Evolutionary conservation across 768 basidiomycete species (phyloP).

Genomic region (Holtermannia corniformis): DNA sequence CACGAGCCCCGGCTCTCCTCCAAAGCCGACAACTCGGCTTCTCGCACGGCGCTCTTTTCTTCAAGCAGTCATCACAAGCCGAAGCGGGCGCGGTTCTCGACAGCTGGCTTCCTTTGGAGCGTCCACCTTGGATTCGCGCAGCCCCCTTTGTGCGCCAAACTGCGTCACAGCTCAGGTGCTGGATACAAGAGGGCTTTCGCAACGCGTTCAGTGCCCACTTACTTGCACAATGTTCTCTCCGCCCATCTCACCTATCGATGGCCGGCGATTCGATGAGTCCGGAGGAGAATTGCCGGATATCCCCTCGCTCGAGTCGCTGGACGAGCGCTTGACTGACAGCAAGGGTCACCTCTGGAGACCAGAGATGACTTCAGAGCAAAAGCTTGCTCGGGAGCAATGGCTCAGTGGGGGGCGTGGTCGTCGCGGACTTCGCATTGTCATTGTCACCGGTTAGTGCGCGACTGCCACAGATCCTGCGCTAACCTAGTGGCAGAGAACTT

Average conservation of each 20-base stretch:
- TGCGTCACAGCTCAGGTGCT: no score
- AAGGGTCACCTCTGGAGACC: slow-evolving; percentile 8
- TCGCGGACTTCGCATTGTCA: slow-evolving; percentile 34
- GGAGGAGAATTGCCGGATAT: not conserved
- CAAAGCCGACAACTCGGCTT: no score
- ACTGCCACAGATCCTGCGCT: not conserved
- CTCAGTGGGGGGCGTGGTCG: slow-evolving; percentile 17
- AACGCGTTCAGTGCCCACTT: no score
- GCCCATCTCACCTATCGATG: not conserved
- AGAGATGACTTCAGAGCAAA: slow-evolving; percentile 21
- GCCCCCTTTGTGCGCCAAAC: no score
- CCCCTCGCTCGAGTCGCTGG: not conserved
- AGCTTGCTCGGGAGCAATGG: slow-evolving; percentile 22
- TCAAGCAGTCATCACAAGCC: no score
- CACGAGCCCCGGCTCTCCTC: no score
- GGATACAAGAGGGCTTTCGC: no score
- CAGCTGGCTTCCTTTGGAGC: no score
- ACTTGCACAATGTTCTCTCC: not conserved
- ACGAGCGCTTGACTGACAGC: not conserved
- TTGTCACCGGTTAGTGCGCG: slow-evolving; percentile 28
- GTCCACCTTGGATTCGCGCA: no score
- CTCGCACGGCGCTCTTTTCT: no score
- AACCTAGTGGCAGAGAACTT: slow-evolving; percentile 38
- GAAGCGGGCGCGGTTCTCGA: no score
- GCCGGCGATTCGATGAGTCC: not conserved